Conservation (phyloP, 1,284 basidiomycete genomes). For the Pascua guehoae region DNA sequence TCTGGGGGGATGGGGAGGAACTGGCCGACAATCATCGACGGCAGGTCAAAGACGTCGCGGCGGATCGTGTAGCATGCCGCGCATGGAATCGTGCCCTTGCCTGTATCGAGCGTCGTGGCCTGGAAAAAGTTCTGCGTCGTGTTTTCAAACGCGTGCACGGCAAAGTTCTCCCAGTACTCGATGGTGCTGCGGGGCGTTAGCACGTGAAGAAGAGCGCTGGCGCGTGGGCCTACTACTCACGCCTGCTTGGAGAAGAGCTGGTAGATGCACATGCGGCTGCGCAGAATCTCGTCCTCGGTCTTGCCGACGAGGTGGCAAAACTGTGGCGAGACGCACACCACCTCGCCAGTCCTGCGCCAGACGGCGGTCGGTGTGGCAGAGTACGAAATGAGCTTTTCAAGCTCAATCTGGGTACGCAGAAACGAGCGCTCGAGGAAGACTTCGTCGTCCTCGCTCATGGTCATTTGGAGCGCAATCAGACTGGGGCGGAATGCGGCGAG, state of each 20-base stretch:
- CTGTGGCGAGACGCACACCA: conserved; percentile 92
- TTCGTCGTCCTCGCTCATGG: conserved; percentile 85
- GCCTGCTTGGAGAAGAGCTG: conserved; percentile 87
- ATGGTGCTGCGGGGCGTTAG: conserved; percentile 56
- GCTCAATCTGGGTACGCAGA: conserved; percentile 86
- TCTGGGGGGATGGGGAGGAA: conserved; percentile 42
- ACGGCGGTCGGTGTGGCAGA: conserved; percentile 99
- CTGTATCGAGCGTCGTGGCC: conserved; percentile 64
- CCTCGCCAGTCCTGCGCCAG: conserved; percentile 96
- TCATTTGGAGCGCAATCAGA: conserved; percentile 93
- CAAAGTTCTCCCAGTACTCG: conserved; percentile 94
- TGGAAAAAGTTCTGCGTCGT: conserved; percentile 92
- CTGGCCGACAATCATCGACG: conserved; percentile 77
- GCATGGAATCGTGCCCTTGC: conserved; percentile 59
- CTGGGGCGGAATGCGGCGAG: conserved; percentile 92
- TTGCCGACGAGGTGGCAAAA: conserved; percentile 92
- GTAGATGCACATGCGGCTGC: conserved; percentile 77
- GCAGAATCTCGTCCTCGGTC: conserved; percentile 75
- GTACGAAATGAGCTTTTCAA: conserved; percentile 94
- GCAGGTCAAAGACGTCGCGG: conserved; percentile 62
- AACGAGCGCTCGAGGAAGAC: conserved; percentile 94
- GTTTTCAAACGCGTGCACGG: conserved; percentile 90
- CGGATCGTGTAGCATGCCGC: conserved; percentile 82
- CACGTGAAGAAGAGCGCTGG: conserved; percentile 1
- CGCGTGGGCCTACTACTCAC: conserved; percentile 28